phyloP scores from a whole-genome alignment of 331 rosid species.

The Phaseolus coccineus region DNA sequence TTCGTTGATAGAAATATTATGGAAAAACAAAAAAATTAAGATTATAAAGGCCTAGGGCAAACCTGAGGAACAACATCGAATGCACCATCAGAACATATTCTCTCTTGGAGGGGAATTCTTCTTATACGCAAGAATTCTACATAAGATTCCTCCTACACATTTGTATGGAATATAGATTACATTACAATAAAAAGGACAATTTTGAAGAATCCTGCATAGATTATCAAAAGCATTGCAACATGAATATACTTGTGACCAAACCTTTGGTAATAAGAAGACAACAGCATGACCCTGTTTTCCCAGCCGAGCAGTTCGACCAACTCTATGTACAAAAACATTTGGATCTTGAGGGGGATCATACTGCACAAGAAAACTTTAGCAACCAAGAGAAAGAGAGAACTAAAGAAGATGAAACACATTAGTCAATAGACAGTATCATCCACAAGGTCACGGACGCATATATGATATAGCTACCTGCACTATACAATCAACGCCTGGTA shows the following conservation, averaged over 20 bases:
- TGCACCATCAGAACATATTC: slow-evolving; percentile 61
- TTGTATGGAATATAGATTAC: slow-evolving; percentile 6
- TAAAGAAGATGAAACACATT: slow-evolving; percentile 22
- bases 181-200: slow-evolving; percentile 29
- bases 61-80: slow-evolving; percentile 83
- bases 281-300: slow-evolving; percentile 90
- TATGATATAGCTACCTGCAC: slow-evolving; percentile 69
- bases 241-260: slow-evolving; percentile 39
- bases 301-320: slow-evolving; percentile 96
- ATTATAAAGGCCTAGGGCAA: slow-evolving; percentile 12
- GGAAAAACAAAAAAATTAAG: background rate
- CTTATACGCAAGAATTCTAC: slow-evolving; percentile 77
- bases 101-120: slow-evolving; percentile 81
- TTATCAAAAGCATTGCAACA: slow-evolving; percentile 13
- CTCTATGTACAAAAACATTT: slow-evolving; percentile 91
- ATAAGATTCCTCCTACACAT: slow-evolving; percentile 81
- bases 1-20: slow-evolving; percentile 16
- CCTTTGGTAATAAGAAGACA: slow-evolving; percentile 90
- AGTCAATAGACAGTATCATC: slow-evolving; percentile 31
- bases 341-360: slow-evolving; percentile 99
- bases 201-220: background rate
- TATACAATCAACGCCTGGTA: slow-evolving; percentile 94
- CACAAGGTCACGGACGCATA: slow-evolving; percentile 4
- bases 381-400: background rate
- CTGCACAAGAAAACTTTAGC: slow-evolving; percentile 53